Conservation (phyloP, 176 grass and related monocot species). For the Musa acuminata region DNA sequence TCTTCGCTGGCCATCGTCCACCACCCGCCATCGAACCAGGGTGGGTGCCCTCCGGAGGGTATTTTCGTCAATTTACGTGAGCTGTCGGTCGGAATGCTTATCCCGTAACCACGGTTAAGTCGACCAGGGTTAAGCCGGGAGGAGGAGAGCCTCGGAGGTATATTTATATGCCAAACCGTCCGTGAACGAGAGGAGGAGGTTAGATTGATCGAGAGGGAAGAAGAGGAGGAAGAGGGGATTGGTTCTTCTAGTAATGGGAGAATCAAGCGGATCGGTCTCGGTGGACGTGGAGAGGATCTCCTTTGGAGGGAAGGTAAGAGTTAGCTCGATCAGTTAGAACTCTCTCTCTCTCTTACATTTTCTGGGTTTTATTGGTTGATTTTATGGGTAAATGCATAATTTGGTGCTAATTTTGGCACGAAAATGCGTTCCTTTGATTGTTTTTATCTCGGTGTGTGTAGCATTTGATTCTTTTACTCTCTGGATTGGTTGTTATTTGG, state of each 20-base stretch:
- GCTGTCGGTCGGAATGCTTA: slow-evolving; percentile 2
- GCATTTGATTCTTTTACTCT: background rate
- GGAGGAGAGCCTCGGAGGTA: slow-evolving; percentile 20
- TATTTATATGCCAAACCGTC: slow-evolving; percentile 39
- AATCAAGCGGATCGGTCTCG: slow-evolving; percentile 24
- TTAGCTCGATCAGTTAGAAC: slow-evolving; percentile 3
- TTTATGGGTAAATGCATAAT: background rate
- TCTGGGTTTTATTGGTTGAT: background rate
- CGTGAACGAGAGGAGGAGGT: slow-evolving; percentile 7
- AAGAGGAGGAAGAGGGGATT: background rate
- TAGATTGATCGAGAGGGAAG: background rate
- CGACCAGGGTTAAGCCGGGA: slow-evolving; percentile 1
- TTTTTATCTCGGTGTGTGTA: background rate
- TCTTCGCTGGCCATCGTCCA: too few species aligned
- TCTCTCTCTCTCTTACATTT: background rate
- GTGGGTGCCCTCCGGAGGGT: background rate
- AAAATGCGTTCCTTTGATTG: background rate
- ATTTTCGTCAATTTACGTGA: background rate
- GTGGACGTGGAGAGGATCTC: slow-evolving; percentile 55
- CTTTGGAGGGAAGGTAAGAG: slow-evolving; percentile 75
- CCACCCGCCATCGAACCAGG: too few species aligned
- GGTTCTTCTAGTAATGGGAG: slow-evolving; percentile 8
- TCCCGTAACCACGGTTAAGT: slow-evolving; percentile 2
- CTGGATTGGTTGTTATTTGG: background rate
- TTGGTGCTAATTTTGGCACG: background rate